phyloP scores from a whole-genome alignment of 768 basidiomycete species.

The Panus rudis region DNA sequence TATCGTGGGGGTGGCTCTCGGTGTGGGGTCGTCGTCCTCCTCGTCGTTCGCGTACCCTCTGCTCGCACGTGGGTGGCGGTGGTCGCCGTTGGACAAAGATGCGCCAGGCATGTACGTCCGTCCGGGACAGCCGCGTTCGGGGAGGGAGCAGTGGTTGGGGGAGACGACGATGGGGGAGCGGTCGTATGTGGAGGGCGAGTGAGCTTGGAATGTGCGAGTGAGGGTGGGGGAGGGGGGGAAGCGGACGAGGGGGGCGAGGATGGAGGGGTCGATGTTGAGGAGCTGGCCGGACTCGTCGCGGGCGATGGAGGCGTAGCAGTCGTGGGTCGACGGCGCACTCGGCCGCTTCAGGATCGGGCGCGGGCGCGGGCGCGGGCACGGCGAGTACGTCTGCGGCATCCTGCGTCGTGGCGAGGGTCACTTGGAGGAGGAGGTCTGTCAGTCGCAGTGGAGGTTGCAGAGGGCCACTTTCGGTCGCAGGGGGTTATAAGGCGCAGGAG shows the following conservation, averaged over 20 bases:
- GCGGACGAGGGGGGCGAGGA: conserved; percentile 45
- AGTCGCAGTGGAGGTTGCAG: too few species aligned
- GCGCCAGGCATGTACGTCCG: conserved; percentile 54
- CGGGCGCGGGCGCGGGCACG: conserved; percentile 41
- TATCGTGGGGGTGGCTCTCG: conserved; percentile 15
- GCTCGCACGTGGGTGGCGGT: conserved; percentile 41
- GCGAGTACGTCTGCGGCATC: conserved; percentile 19
- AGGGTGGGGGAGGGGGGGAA: conserved; percentile 34
- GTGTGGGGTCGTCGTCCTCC: conserved; percentile 22
- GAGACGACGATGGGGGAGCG: conserved; percentile 71
- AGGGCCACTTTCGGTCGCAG: too few species aligned
- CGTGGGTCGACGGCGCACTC: conserved; percentile 7
- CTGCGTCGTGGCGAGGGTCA: conserved; percentile 4
- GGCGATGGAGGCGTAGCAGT: conserved; percentile 10
- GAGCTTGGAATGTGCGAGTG: conserved; percentile 33
- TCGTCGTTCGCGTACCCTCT: conserved; percentile 16
- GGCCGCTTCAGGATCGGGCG: conserved; percentile 55
- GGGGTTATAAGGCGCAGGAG: too few species aligned
- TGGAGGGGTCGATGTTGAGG: conserved; percentile 45
- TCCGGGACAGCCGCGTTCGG: conserved; percentile 72
- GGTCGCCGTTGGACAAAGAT: conserved; percentile 23
- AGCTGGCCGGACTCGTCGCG: conserved; percentile 25
- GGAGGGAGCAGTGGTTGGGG: conserved; percentile 68
- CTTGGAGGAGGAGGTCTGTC: neutral
- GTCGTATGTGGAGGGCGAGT: conserved; percentile 54